phyloP scores from a whole-genome alignment of 2,329 filamentous ascomycete genomes.

The Penicillium vulpinum region DNA sequence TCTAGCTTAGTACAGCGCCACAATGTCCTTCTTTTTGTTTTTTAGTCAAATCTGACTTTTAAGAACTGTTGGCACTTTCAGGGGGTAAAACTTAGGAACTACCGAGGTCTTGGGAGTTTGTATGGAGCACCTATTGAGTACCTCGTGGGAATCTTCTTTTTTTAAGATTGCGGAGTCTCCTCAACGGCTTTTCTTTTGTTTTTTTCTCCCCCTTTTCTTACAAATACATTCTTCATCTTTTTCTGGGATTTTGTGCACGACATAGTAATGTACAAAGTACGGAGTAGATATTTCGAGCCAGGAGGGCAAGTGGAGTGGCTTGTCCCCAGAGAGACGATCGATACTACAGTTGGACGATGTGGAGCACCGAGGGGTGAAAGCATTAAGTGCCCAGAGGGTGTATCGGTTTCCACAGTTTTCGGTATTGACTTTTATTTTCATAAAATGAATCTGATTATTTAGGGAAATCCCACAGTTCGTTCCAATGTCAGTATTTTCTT shows the following conservation, averaged over 20 bases:
- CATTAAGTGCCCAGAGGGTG: too few relatives aligned
- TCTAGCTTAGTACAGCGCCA: not conserved
- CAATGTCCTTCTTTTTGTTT: conserved; percentile 13
- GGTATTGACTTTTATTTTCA: not conserved
- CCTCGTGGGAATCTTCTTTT: not conserved
- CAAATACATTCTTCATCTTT: not conserved
- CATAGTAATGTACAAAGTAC: not conserved
- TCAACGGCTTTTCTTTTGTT: not conserved
- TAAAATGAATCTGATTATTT: not conserved
- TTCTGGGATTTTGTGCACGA: too few relatives aligned
- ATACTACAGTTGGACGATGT: conserved; percentile 17
- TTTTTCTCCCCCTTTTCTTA: not conserved
- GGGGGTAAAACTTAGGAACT: not conserved
- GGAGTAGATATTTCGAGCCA: too few relatives aligned
- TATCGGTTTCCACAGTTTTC: conserved; percentile 5
- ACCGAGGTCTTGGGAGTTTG: not conserved
- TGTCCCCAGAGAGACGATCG: conserved; percentile 19
- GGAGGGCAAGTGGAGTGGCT: conserved; percentile 16
- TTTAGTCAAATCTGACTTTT: not conserved
- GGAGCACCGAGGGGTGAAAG: conserved; percentile 1
- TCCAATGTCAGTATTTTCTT: not conserved
- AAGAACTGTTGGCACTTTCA: not conserved
- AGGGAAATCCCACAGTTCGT: not conserved
- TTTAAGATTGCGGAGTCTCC: not conserved
- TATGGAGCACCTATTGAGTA: too few relatives aligned